phyloP scores from a whole-genome alignment of 352 stramenopile species.

The Globisporangium apiculatum region DNA sequence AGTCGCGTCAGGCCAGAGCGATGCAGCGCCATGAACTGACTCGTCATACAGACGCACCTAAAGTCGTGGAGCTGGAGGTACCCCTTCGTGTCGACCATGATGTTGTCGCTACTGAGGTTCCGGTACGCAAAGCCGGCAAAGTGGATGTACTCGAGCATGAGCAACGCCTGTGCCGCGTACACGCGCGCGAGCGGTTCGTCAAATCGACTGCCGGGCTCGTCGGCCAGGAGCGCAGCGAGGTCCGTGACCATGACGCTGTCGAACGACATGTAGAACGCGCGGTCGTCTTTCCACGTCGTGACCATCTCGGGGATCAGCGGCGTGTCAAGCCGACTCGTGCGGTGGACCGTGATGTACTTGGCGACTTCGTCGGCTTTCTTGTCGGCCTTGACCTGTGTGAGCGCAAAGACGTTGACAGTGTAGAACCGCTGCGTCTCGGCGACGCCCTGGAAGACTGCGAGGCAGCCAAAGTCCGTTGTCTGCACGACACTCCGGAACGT shows the following conservation, averaged over 20 bases:
- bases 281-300: constrained; percentile 70
- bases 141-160: constrained; percentile 84
- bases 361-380: constrained; percentile 65
- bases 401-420: constrained; percentile 73
- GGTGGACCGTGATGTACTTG: constrained; percentile 59
- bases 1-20: too few relatives aligned
- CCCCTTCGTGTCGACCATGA: constrained; percentile 72
- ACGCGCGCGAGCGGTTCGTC: constrained; percentile 44
- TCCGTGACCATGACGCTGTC: constrained; percentile 65
- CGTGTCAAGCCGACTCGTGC: constrained; percentile 62
- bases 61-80: constrained; percentile 86
- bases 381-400: constrained; percentile 60
- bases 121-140: constrained; percentile 73
- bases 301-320: constrained; percentile 68
- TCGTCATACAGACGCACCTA: constrained; percentile 17
- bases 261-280: constrained; percentile 77
- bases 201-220: constrained; percentile 50
- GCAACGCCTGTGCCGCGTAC: constrained; percentile 62
- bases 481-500: constrained; percentile 68
- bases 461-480: constrained; percentile 65
- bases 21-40: background rate
- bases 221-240: constrained; percentile 45
- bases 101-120: constrained; percentile 81
- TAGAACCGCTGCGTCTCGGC: constrained; percentile 56
- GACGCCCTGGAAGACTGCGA: constrained; percentile 66